Conservation (phyloP, 768 basidiomycete genomes). For the Rhodotorula paludigena region DNA sequence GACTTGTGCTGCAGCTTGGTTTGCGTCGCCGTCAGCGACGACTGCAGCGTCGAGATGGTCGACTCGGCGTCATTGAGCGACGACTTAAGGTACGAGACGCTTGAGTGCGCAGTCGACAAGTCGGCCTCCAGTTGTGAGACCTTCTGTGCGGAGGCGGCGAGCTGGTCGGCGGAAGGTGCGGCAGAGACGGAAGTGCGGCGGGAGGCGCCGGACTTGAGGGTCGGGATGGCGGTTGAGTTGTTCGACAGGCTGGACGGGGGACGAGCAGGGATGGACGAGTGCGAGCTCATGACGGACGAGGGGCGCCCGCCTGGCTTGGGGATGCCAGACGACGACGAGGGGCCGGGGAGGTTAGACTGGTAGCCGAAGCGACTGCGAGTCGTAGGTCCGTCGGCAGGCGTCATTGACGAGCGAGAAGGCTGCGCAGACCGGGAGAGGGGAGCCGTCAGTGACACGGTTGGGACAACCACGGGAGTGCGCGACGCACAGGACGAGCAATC, state of each 20-base stretch:
- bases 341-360: not conserved
- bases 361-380: constrained; percentile 22
- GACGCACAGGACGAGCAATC: constrained; percentile 23
- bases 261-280: no score
- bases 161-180: not conserved
- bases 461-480: not conserved
- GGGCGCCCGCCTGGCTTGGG: constrained; percentile 7
- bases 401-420: constrained; percentile 18
- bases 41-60: not conserved
- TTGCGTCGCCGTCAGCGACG: not conserved
- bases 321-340: constrained; percentile 6
- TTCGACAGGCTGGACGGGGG: no score
- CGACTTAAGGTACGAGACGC: not conserved
- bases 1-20: constrained; percentile 3
- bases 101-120: not conserved
- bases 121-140: constrained; percentile 14
- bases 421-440: no score
- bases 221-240: no score
- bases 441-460: not conserved
- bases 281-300: not conserved
- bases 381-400: not conserved
- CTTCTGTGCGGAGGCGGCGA: not conserved
- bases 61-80: not conserved
- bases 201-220: not conserved
- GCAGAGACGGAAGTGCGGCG: not conserved